These are phyloP conservation scores for Colletotrichum orbiculare DNA, from an alignment of 2,329 filamentous ascomycete genomes.

Conservation along the genomic window DNA sequence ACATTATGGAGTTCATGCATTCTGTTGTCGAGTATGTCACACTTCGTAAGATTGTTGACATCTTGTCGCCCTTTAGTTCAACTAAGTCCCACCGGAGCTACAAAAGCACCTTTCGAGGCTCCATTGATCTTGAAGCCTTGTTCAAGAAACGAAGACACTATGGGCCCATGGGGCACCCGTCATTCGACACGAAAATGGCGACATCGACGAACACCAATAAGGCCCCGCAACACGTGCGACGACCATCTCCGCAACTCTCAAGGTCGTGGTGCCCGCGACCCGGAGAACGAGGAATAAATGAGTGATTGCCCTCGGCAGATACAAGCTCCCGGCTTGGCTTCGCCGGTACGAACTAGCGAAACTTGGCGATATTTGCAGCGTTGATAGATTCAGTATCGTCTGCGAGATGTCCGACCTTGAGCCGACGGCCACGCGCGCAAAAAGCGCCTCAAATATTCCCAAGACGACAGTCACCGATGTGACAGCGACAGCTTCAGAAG, in stretches of 20 bases:
- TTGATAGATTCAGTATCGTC: neutral
- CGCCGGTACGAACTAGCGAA: neutral
- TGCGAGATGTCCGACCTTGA: neutral
- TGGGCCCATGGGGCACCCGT: neutral
- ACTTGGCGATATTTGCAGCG: neutral
- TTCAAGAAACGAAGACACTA: neutral
- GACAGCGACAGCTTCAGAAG: neutral
- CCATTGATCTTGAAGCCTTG: too few relatives aligned
- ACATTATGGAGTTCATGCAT: too few relatives aligned
- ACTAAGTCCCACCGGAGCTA: too few relatives aligned
- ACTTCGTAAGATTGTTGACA: too few relatives aligned
- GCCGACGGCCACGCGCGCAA: neutral
- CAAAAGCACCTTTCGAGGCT: too few relatives aligned
- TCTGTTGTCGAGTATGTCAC: too few relatives aligned
- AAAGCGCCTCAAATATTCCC: neutral
- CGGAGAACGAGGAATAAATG: neutral
- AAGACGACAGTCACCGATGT: neutral
- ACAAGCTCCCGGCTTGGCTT: neutral
- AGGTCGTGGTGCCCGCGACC: neutral
- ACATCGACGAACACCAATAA: neutral
- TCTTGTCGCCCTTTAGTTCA: too few relatives aligned
- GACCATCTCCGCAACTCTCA: neutral
- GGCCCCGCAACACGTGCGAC: neutral
- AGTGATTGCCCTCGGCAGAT: conserved; percentile 3
- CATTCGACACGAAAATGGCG: conserved; percentile 6